Evolutionary conservation across 345 rosid species (phyloP).

Genomic region (Heritiera littoralis): DNA sequence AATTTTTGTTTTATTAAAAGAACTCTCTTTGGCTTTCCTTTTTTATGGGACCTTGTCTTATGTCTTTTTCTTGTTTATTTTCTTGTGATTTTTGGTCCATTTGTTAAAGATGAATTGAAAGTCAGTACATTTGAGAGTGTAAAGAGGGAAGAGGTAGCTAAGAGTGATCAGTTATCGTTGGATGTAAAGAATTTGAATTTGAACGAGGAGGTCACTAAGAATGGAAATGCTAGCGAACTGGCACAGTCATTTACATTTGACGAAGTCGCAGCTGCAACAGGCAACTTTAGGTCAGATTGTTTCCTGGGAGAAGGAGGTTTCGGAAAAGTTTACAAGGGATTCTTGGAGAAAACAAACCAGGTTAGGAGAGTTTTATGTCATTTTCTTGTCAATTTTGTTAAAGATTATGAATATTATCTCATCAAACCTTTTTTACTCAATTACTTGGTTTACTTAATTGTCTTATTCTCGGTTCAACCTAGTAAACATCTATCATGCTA

Average conservation of each 20-base stretch:
- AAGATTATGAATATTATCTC: neutral
- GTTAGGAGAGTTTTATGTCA: slow-evolving; percentile 33
- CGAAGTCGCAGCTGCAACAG: slow-evolving; percentile 65
- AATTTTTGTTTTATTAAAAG: neutral
- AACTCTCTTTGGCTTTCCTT: neutral
- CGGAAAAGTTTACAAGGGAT: slow-evolving; percentile 78
- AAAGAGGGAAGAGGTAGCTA: slow-evolving; percentile 38
- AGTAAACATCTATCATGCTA: neutral
- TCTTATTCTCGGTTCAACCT: neutral
- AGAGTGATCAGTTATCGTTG: slow-evolving; percentile 45
- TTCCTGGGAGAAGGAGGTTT: slow-evolving; percentile 91
- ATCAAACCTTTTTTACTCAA: neutral
- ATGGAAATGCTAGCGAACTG: slow-evolving; percentile 30
- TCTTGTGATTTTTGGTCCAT: slow-evolving; percentile 19
- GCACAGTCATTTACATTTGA: slow-evolving; percentile 57
- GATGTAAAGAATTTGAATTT: slow-evolving; percentile 55
- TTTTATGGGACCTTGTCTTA: neutral
- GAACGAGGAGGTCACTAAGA: slow-evolving; percentile 46
- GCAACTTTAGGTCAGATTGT: slow-evolving; percentile 61
- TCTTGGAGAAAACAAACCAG: slow-evolving; percentile 53
- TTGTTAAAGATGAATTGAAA: slow-evolving; percentile 44
- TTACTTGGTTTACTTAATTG: neutral
- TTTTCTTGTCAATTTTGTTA: neutral
- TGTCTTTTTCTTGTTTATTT: slow-evolving; percentile 19
- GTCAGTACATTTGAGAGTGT: slow-evolving; percentile 42